Evolutionary conservation across 441 rosid species (phyloP).

Genomic region (Pelargonium fulgidum): DNA sequence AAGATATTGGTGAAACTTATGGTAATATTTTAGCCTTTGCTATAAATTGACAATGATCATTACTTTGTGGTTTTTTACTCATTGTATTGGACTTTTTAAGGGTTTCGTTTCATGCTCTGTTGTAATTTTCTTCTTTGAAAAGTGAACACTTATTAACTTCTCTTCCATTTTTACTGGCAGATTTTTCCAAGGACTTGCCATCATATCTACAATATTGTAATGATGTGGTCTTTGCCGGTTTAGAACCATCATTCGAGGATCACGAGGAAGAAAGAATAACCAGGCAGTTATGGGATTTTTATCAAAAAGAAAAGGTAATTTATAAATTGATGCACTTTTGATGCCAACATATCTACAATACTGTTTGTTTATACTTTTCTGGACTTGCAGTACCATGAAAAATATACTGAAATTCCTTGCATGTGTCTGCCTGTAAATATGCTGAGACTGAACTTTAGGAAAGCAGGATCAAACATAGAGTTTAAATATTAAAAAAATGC

Average conservation of each 20-base stretch:
- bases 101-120: background rate
- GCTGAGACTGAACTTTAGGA: background rate
- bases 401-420: background rate
- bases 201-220: conserved; percentile 55
- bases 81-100: no score
- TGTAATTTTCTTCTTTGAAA: background rate
- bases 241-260: conserved; percentile 37
- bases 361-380: background rate
- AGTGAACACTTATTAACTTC: background rate
- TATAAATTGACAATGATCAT: background rate
- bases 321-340: background rate
- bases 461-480: background rate
- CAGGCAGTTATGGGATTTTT: conserved; percentile 50
- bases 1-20: conserved; percentile 25
- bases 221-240: conserved; percentile 65
- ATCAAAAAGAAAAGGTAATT: conserved; percentile 41
- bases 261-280: conserved; percentile 40
- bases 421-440: background rate
- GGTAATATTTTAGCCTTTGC: conserved; percentile 25
- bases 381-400: background rate
- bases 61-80: no score
- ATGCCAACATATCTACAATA: no score
- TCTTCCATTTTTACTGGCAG: conserved; percentile 25
- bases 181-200: conserved; percentile 41
- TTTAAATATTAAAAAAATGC: background rate